phyloP scores from a whole-genome alignment of 2,329 filamentous ascomycete species.

The Talaromyces piceae region DNA sequence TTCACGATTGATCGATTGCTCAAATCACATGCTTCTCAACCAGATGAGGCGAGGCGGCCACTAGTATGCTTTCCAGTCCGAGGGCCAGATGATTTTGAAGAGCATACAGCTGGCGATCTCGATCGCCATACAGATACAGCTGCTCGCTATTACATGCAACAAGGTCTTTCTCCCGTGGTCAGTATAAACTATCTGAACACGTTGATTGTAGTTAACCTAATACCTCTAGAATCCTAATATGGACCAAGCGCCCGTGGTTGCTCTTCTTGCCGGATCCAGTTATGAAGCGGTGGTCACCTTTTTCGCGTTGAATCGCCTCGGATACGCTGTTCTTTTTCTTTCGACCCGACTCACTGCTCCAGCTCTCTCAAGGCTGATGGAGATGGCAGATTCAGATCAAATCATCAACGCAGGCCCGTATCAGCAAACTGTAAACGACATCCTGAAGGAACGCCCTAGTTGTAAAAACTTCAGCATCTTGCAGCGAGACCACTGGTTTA shows the following conservation, averaged over 20 bases:
- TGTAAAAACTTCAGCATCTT: background rate
- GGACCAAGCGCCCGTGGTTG: conserved; percentile 1
- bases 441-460: background rate
- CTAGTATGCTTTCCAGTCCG: background rate
- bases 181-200: background rate
- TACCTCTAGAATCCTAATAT: background rate
- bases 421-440: background rate
- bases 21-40: background rate
- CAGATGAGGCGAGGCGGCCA: background rate
- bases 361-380: background rate
- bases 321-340: conserved; percentile 3
- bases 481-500: background rate
- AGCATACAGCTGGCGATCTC: conserved; percentile 22
- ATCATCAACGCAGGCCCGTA: background rate
- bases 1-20: background rate
- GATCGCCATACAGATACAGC: conserved; percentile 22
- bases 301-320: conserved; percentile 1
- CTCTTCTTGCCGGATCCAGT: conserved; percentile 2
- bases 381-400: background rate
- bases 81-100: conserved; percentile 16
- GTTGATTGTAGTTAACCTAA: background rate
- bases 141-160: conserved; percentile 14
- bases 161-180: conserved; percentile 14
- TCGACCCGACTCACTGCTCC: conserved; percentile 1
- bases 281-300: background rate